Evolutionary conservation across 2,329 filamentous ascomycete species (phyloP), one percentile per base, ranked within the genome.

Genomic region (Geoglossum cookeanum): DNA sequence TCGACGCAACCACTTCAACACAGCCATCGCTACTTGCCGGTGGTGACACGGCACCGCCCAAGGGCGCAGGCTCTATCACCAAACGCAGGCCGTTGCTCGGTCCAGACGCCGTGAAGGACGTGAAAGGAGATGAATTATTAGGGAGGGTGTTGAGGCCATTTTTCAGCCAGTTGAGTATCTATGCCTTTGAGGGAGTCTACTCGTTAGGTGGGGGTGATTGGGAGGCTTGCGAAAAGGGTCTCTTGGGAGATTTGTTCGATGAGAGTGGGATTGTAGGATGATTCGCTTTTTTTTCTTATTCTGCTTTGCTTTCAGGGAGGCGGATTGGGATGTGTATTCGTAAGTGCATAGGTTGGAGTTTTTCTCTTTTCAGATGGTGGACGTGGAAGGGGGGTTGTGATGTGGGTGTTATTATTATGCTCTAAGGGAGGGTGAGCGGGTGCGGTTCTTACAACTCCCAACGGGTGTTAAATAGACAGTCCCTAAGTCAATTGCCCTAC

Each of bases 161-260:
- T 71, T 88, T 97, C 66, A 85, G 84, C 13, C 86, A 94, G 67
- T 72, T 98, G 61, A 96, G 90, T 67, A 96, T 98, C 65, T 87
- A 84, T 67, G 84, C 87, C 0, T 98, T 96, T 70, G 92, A 98
- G 72, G 85, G 84, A 60, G 91, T 85, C 57, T 98, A 98, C 68
- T 81, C 84, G 15, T 90, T 96, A 81, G 83, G 81, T 39, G 69
- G 69, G 47, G 70, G 85, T 30, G 87, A 94, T 68, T 67, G 76
- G 63, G 78, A 81, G 55, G 74, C 74, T 8, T 89, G 86, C 64
- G 73, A 78, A 56, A 72, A 76, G 61, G 77, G 77, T 53, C 65
- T 94, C 59, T 67, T 94, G 65, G 79, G 71, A 65, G 87, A 94
- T 71, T 64, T 94, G 59, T 92, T 91, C 74, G 84, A 89, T 64